Conservation (phyloP, 441 rosid genomes). For the Syzygium syzygioides region DNA sequence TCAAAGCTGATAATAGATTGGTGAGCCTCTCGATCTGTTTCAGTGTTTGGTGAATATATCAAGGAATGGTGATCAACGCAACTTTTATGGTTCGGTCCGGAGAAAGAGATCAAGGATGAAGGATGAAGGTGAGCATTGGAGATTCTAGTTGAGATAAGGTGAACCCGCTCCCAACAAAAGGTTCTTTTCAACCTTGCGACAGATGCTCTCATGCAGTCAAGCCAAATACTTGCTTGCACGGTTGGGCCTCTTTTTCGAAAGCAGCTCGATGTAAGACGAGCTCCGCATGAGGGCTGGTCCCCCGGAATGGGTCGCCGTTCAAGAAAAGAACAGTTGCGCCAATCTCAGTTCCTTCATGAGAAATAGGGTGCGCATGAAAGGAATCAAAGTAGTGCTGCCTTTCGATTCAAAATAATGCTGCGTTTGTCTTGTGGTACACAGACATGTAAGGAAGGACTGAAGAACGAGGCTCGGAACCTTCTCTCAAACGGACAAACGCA, state of each 20-base stretch:
- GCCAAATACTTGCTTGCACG: neutral
- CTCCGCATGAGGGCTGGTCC: neutral
- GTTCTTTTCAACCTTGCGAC: neutral
- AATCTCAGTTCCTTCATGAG: neutral
- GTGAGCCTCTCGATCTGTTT: too few species aligned
- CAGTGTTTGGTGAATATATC: too few species aligned
- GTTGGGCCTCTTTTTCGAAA: neutral
- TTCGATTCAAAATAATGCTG: neutral
- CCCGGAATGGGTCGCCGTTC: neutral
- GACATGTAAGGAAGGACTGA: neutral
- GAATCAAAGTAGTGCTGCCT: neutral
- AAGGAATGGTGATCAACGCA: too few species aligned
- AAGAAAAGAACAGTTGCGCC: neutral
- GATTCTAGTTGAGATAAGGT: too few species aligned
- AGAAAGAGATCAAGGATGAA: too few species aligned
- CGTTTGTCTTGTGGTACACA: neutral
- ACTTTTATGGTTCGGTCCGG: too few species aligned
- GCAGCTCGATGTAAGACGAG: neutral
- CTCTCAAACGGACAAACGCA: neutral
- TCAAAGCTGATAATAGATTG: too few species aligned
- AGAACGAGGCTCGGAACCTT: neutral
- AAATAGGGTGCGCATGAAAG: too few species aligned
- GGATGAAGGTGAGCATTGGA: too few species aligned
- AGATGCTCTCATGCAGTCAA: neutral
- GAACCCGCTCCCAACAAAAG: too few species aligned